A percentile compares a stretch with the other conserved stretches of the same genome.
phyloP scores from a whole-genome alignment of 345 rosid species.

The Chamaenerion angustifolium region DNA sequence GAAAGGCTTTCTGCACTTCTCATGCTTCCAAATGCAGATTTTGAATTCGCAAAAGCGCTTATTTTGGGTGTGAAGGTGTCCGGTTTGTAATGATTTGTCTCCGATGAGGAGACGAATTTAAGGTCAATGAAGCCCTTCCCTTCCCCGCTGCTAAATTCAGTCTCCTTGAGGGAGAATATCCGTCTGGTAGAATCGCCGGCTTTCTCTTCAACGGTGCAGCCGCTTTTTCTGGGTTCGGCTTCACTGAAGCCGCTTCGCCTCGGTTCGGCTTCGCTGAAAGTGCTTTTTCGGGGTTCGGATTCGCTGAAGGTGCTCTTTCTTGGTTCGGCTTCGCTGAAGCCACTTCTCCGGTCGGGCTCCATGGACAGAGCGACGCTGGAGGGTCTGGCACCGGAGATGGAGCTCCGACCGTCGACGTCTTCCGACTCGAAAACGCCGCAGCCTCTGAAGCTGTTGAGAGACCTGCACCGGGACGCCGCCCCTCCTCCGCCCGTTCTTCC shows the following conservation, averaged over 20 bases:
- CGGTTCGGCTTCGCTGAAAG: constrained; percentile 45
- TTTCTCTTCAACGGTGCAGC: constrained; percentile 14
- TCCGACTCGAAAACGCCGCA: constrained; percentile 57
- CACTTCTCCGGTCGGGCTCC: constrained; percentile 75
- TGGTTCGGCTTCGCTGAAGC: constrained; percentile 57
- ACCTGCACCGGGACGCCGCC: constrained; percentile 81
- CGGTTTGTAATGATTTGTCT: constrained; percentile 21
- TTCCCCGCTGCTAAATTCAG: constrained; percentile 52
- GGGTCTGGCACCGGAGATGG: constrained; percentile 71
- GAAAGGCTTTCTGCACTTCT: constrained; percentile 21
- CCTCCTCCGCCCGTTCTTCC: not conserved
- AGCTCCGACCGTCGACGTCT: constrained; percentile 44
- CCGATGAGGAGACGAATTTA: constrained; percentile 37
- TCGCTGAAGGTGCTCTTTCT: constrained; percentile 71
- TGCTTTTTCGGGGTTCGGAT: constrained; percentile 38
- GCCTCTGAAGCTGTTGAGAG: constrained; percentile 76
- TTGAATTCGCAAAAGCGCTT: constrained; percentile 21
- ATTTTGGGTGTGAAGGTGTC: constrained; percentile 15
- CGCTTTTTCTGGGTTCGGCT: constrained; percentile 34
- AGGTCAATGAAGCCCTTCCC: constrained; percentile 84
- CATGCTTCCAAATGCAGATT: constrained; percentile 46
- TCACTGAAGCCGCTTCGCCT: constrained; percentile 46
- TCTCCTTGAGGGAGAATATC: constrained; percentile 60
- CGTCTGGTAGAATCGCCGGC: constrained; percentile 25
- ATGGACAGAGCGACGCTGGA: constrained; percentile 52